Base-by-base conservation (phyloP, 495 filamentous ascomycete species). In the Patellaria atrata region DNA sequence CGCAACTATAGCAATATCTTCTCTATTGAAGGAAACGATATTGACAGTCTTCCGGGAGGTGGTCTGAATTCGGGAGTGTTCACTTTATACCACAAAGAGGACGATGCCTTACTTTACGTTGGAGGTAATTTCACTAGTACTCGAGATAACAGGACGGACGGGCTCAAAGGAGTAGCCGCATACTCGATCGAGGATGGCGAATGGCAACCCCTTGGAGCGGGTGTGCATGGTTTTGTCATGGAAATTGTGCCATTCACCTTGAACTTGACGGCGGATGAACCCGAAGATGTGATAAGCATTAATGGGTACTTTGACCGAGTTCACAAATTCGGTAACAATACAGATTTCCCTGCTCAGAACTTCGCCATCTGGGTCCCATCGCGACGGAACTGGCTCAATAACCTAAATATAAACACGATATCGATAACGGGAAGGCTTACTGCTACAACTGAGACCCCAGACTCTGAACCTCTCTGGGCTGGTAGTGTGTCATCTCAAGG, bases 351-450 rank as follows among this genome's bases (percentile, higher is more conserved):
- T 9, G 77, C 74, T 2, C 51, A 68, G 30, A 82, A 85, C 1
- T 86, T 96, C 50, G 89, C 80, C 19, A 62, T 94, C 16, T 99
- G 89, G 89, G 78, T 96, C n/a, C 83, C 84, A 14, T 89, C 85
- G 4, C 68, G 65, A 30, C 69, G 72, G 25, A 83, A 91, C 50
- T 99, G 89, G 89, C 59, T 96, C 15, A 73, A 82, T 54, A 87
- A 84, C 44, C 60, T 96, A 25, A 60, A 82, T 28, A 53, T 72
- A 25, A 57, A 67, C n/a, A 63, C 71, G 30, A 69, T 79, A 38
- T 58, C 68, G 11, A 69, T 89, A 42, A 57, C 62, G 35, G 89
- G 89, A 12, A 52, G 76, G 25, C 62, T 99, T 22, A 77, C 74
- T 3, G 67, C 82, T 8, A 67, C 69, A 18, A 64, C 77, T 21